Conservation (phyloP, 1,284 basidiomycete species). For the Puccinia novopanici region DNA sequence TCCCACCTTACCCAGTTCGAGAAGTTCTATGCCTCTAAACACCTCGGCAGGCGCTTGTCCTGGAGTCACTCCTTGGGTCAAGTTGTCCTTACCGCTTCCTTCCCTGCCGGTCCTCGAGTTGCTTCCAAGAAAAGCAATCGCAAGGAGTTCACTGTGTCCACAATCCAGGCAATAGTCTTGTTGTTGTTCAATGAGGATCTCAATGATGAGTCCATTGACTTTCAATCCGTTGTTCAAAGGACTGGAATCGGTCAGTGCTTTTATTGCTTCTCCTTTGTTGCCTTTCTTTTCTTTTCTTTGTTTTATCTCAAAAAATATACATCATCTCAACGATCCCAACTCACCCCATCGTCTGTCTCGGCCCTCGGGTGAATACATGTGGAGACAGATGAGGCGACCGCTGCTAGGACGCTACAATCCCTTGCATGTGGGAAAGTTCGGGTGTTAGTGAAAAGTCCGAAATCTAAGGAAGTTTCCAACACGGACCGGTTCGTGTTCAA, state of each 20-base stretch:
- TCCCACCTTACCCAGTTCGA: constrained; percentile 53
- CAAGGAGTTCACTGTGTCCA: constrained; percentile 86
- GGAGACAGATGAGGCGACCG: constrained; percentile 64
- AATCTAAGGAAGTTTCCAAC: constrained; percentile 75
- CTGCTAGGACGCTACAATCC: constrained; percentile 77
- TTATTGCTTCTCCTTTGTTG: background rate
- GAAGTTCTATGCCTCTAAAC: constrained; percentile 56
- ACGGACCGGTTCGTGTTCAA: constrained; percentile 81
- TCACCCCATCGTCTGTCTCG: background rate
- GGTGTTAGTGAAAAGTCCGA: constrained; percentile 78
- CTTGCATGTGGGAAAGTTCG: constrained; percentile 87
- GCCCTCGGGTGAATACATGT: background rate
- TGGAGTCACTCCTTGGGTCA: constrained; percentile 59
- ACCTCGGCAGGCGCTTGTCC: constrained; percentile 56
- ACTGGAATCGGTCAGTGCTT: constrained; percentile 72
- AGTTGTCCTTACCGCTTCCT: constrained; percentile 54
- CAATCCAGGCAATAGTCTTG: constrained; percentile 83
- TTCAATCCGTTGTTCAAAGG: constrained; percentile 69
- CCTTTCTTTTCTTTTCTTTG: background rate
- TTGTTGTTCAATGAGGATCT: constrained; percentile 80
- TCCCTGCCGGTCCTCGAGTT: constrained; percentile 24
- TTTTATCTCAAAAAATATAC: background rate
- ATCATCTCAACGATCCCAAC: background rate
- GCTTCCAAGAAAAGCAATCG: constrained; percentile 61
- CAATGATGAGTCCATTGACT: constrained; percentile 64